These are phyloP conservation scores for Podaxis sp. DNA, from an alignment of 768 basidiomycete species.

Conservation along the genomic window DNA sequence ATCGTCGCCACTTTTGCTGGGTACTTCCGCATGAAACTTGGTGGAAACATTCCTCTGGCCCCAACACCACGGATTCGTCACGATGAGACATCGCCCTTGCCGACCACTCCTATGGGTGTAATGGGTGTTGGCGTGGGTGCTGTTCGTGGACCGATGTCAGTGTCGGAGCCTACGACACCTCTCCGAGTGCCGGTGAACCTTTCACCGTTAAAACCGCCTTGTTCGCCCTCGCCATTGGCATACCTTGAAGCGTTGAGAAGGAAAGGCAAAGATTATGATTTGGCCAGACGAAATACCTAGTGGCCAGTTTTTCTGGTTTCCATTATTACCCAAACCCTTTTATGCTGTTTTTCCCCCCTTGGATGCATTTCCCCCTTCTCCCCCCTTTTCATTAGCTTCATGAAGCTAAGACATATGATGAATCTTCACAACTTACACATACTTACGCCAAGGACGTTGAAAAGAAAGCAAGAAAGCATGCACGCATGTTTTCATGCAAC, in stretches of 20 bases:
- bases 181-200: not conserved
- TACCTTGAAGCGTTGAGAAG: not conserved
- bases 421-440: not conserved
- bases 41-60: not conserved
- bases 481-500: too few relatives aligned
- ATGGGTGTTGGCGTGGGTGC: not conserved
- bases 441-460: not conserved
- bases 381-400: not conserved
- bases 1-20: conserved; percentile 28
- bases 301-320: not conserved
- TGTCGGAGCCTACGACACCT: not conserved
- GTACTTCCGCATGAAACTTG: conserved; percentile 12
- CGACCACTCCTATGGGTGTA: not conserved
- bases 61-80: not conserved
- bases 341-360: not conserved
- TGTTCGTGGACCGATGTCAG: not conserved
- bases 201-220: not conserved
- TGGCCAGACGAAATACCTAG: not conserved
- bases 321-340: not conserved
- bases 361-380: not conserved
- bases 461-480: too few relatives aligned
- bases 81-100: not conserved
- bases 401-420: not conserved
- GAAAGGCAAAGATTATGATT: not conserved
- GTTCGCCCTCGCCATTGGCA: not conserved